A percentile compares a stretch with the other conserved stretches of the same genome.
Conservation (phyloP, 306 rosid genomes). For the Quercus alba region DNA sequence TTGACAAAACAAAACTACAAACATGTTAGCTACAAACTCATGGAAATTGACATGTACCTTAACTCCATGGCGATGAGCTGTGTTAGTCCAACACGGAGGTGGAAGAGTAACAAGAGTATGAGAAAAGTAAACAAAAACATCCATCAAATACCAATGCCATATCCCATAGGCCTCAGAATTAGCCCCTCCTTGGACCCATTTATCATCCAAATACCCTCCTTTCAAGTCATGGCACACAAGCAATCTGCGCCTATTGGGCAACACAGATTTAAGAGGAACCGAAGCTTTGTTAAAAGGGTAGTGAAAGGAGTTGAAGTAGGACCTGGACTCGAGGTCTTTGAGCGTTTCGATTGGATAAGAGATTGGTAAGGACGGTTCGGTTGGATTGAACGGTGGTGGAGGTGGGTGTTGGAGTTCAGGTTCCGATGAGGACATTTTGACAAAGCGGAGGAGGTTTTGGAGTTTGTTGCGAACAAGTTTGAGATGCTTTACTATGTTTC, state of each 20-base stretch:
- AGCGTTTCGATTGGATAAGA: conserved; percentile 90
- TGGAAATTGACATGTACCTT: conserved; percentile 41
- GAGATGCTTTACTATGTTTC: conserved; percentile 7
- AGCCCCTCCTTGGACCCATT: conserved; percentile 89
- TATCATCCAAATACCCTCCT: conserved; percentile 82
- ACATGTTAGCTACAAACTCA: neutral
- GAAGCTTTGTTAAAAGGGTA: conserved; percentile 74
- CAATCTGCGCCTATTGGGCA: conserved; percentile 71
- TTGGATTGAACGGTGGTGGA: conserved; percentile 59
- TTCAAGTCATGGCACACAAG: conserved; percentile 89
- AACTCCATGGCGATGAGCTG: conserved; percentile 87
- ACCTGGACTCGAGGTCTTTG: conserved; percentile 58
- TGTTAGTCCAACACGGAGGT: conserved; percentile 80
- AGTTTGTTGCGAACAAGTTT: neutral
- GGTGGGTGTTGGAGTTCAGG: conserved; percentile 8
- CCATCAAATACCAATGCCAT: conserved; percentile 94
- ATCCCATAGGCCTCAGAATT: conserved; percentile 69
- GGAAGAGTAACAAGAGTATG: conserved; percentile 83
- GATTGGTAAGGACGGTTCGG: conserved; percentile 56
- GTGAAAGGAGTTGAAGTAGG: conserved; percentile 83
- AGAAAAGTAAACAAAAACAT: conserved; percentile 83
- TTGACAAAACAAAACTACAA: neutral
- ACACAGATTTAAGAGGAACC: conserved; percentile 35
- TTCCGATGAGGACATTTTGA: conserved; percentile 30
- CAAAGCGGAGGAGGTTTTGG: conserved; percentile 1